Base-by-base conservation (phyloP, 352 stramenopile genomes). In the Globisporangium sylvaticum region DNA sequence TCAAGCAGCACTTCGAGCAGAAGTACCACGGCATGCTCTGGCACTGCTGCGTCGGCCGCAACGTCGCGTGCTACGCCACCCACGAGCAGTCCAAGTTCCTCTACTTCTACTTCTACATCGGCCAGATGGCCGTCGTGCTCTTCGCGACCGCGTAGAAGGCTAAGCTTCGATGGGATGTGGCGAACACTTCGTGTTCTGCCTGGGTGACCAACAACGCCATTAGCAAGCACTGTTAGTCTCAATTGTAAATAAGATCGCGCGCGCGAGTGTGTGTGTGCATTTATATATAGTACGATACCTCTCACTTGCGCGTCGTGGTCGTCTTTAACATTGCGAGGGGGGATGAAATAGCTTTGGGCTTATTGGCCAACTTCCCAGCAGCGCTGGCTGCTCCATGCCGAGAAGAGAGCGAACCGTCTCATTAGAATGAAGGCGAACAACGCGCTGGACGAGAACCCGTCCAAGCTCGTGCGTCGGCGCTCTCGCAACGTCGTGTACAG, bases 101-200 rank as follows among this genome's bases (percentile, higher is more conserved):
- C 61, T 98, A 98, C 80, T 98, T 98, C 68, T 98, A 98, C 87
- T 98, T 98, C 68, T 98, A 98, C 87, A 92, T 98, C 54, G 94
- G 94, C 22, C 94, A 98, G 73, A 96, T 96, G 76, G 94, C 91
- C 29, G 81, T 98, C 56, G 96, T 96, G 62, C 81, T 98, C 25
- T 98, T 98, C 57, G 89, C 87, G 24, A 96, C 85, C 8, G 86
- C 83, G 1, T 93, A 72, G 78, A 27, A 0, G 2, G 20, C 6
- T n/a, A 58, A 10, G 20, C 15, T 9, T 10, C 52, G 25, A 42
- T 9, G 50, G 8, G 4, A 25, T 10, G n/a, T 3, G 32, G 50
- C 22, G 10, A 31, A 9, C 22, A 18, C 29, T 32, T n/a, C n/a
- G n/a, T 10, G 50, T 31, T 9, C 22, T 48, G 42, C 34, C 42